A percentile compares a stretch with the other conserved stretches of the same genome.
These are phyloP conservation scores for Moelleriella libera DNA, from an alignment of 2,329 filamentous ascomycete genomes.

Conservation along the genomic window DNA sequence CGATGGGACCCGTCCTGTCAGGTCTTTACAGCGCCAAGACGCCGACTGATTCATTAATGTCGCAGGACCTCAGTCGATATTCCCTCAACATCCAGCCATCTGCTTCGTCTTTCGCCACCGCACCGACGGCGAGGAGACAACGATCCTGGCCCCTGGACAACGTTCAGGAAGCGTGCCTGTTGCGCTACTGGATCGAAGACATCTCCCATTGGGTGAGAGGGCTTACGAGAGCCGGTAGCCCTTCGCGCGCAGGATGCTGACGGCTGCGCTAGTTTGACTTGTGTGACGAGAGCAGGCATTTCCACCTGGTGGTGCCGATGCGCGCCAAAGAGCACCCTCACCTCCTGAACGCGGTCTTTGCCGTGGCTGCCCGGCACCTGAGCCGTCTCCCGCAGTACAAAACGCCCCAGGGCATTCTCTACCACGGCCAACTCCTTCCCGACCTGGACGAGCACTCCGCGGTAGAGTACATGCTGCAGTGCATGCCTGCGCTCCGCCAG, in stretches of 20 bases:
- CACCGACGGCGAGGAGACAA: not conserved
- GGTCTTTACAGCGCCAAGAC: not conserved
- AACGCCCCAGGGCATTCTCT: slow-evolving; percentile 19
- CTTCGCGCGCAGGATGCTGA: not conserved
- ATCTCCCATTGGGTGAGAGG: slow-evolving; percentile 22
- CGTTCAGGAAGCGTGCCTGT: slow-evolving; percentile 21
- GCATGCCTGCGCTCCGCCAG: slow-evolving; percentile 22
- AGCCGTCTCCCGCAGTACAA: slow-evolving; percentile 23
- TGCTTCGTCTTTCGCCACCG: not conserved
- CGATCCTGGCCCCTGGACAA: slow-evolving; percentile 16
- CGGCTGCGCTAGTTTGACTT: slow-evolving; percentile 18
- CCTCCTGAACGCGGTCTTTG: slow-evolving; percentile 25
- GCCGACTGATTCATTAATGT: not conserved
- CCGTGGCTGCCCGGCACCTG: slow-evolving; percentile 23
- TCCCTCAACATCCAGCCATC: not conserved
- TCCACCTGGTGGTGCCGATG: slow-evolving; percentile 22
- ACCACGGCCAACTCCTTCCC: slow-evolving; percentile 21
- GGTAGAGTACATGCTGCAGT: slow-evolving; percentile 24
- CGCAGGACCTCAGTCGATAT: not conserved
- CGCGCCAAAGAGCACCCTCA: slow-evolving; percentile 20
- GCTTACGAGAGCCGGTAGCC: not conserved
- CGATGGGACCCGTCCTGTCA: not conserved
- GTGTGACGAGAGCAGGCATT: slow-evolving; percentile 24
- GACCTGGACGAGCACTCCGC: slow-evolving; percentile 21
- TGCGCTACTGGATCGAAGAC: slow-evolving; percentile 24